Evolutionary conservation across 208 protist genomes (phyloP), one percentile per base, ranked within the genome.

Genomic region (Leishmania guyanensis): DNA sequence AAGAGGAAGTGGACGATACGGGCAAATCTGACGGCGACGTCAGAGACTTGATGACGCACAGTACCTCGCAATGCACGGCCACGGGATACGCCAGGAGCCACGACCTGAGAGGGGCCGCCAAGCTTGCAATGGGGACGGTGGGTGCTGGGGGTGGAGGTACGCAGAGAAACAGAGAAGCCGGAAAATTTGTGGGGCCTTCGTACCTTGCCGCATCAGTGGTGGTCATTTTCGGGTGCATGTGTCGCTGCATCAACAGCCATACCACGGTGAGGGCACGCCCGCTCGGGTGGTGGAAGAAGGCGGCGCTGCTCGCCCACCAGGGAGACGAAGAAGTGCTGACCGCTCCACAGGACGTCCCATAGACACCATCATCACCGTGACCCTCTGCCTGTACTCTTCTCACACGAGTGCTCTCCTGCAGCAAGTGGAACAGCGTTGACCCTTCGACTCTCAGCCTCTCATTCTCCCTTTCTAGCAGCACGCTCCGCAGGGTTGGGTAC

Each of bases 61-160:
- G 33, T 17, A 83, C 75, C 58, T 82, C 87, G 58, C 84, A 90
- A 72, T 92, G 89, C 64, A 90, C 87, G 29, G 86, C 80, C 3
- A 77, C 43, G 9, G 89, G 84, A 33, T 84, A 84, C 48, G 60
- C 58, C 70, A 74, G 16, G 69, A 84, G 46, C 81, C 81, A 84
- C 75, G 75, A 60, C 33, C 29, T 29, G 10, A 46, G 60, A 26
- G 71, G 60, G 22, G 60, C 9, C 10, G 5, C 56, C 58, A 60
- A 48, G 16, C 70, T 1, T 29, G 54, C 39, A n/a, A 48, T 22
- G 46, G 70, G 43, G 26, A 10, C 56, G 12, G 58, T 64, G 26
- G 16, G 14, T 33, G 14, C 36, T 5, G 71, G 6, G 5, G 54
- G 26, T 6, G 33, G 36, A 14, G 48, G 20, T 22, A 46, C 60